Percentiles rank a stretch among this genome's conserved stretches.
These are phyloP conservation scores for Knufia petricola DNA, from an alignment of 2,329 filamentous ascomycete species.

Conservation along the genomic window DNA sequence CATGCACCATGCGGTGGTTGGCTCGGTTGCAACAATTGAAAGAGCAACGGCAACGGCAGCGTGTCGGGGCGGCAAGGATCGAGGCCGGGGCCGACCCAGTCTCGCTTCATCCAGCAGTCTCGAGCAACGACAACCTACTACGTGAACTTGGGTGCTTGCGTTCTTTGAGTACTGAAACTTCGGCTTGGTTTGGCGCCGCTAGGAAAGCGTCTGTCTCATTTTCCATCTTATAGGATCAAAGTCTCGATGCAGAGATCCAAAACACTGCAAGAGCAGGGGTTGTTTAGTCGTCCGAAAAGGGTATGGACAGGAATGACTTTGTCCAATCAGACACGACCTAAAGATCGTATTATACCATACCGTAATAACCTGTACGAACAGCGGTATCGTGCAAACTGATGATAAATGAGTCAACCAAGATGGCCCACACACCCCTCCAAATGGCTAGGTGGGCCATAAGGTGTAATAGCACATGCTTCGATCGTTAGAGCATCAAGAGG, in stretches of 20 bases:
- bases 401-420: not conserved
- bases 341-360: not conserved
- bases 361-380: constrained; percentile 7
- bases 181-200: not conserved
- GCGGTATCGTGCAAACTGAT: not conserved
- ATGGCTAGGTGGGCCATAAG: not conserved
- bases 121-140: not conserved
- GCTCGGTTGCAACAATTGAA: not conserved
- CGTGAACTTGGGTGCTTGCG: not conserved
- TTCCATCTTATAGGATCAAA: not conserved
- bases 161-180: not conserved
- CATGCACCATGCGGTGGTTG: not conserved
- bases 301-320: not conserved
- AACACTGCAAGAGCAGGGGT: not conserved
- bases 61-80: constrained; percentile 6
- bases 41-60: not conserved
- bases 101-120: not conserved
- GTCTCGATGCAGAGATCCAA: not conserved
- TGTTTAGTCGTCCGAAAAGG: not conserved
- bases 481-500: not conserved
- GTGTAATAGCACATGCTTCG: constrained; percentile 6
- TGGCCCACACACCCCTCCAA: constrained; percentile 1
- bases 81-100: constrained; percentile 20
- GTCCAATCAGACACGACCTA: not conserved
- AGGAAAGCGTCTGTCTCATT: not conserved